Evolutionary conservation across 352 stramenopile genomes (phyloP), one percentile per base, ranked within the genome.

Genomic region (Phytophthora kernoviae): DNA sequence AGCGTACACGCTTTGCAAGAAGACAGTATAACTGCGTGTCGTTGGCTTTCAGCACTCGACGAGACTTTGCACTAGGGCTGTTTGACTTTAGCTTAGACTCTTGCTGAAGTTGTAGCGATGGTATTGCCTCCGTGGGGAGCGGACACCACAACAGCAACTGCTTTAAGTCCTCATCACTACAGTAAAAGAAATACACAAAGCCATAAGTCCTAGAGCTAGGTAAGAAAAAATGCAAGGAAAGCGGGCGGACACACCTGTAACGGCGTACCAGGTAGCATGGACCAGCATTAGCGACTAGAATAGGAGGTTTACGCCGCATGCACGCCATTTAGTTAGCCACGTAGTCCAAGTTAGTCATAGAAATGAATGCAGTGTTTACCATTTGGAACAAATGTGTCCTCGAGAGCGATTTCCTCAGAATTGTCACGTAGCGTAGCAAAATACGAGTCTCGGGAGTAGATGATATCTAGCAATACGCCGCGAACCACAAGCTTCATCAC

Each of bases 401-500:
- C 74, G 0, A 90, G 70, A 15, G 78, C 66, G 11, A 90, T 58
- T 34, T 90, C 76, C 3, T 83, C 65, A 1, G 41, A 46, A 17
- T 87, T 88, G 4, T 86, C 81, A 10, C 78, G 62, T 20, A 90
- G 41, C 14, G 77, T 77, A 17, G 75, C 68, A 8, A 77, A 88
- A 39, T 90, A 88, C 63, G 78, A 90, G 64, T 87, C 68, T 15
- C 66, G 58, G n/a, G 65, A 70, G 62, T 83, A 88, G 18, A 88
- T 67, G 5, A 88, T 62, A 37, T 90, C 78, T 0, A 90, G 58
- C n/a, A 88, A 47, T 42, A 90, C 81, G 0, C 65, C 81, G 3
- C 81, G 71, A n/a, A 90, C 64, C 18, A 88, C 78, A 4, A 87
- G 66, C 40, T 90, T 90, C 74, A 90, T 87, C 11, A 90, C 78